phyloP scores from a whole-genome alignment of 2,329 filamentous ascomycete species.

The Cordyceps javanica region DNA sequence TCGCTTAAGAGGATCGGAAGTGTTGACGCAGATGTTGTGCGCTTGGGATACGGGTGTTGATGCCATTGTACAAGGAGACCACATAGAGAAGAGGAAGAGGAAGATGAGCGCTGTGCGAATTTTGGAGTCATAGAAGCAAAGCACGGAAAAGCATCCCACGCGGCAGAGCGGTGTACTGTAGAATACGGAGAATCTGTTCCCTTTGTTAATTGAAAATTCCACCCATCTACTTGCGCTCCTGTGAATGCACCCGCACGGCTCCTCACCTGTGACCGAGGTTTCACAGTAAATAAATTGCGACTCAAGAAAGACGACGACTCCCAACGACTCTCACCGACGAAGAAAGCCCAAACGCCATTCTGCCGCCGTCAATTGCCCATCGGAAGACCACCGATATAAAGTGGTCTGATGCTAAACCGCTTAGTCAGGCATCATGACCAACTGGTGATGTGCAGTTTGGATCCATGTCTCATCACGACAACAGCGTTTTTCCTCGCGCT shows the following conservation, averaged over 20 bases:
- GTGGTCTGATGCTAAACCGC: neutral
- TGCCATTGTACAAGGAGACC: conserved; percentile 4
- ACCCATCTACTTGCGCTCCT: neutral
- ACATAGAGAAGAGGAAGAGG: neutral
- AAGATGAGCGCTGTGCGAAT: conserved; percentile 12
- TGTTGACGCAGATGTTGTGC: neutral
- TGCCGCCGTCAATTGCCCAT: neutral
- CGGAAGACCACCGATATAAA: neutral
- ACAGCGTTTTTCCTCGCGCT: neutral
- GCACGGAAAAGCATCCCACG: conserved; percentile 17
- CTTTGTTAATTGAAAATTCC: conserved; percentile 29
- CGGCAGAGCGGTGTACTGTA: conserved; percentile 26
- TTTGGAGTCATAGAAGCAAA: conserved; percentile 16
- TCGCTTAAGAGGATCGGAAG: neutral
- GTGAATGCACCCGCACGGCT: no score
- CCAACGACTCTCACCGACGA: no score
- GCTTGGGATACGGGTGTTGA: neutral
- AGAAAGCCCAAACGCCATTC: no score
- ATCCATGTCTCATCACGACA: neutral
- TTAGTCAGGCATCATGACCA: neutral
- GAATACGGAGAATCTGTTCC: conserved; percentile 32
- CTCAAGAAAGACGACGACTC: neutral
- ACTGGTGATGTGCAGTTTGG: neutral
- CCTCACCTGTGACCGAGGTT: neutral
- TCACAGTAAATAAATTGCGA: neutral